phyloP scores from a whole-genome alignment of 192 early-diverging fungal species.

The Geosiphon pyriformis region DNA sequence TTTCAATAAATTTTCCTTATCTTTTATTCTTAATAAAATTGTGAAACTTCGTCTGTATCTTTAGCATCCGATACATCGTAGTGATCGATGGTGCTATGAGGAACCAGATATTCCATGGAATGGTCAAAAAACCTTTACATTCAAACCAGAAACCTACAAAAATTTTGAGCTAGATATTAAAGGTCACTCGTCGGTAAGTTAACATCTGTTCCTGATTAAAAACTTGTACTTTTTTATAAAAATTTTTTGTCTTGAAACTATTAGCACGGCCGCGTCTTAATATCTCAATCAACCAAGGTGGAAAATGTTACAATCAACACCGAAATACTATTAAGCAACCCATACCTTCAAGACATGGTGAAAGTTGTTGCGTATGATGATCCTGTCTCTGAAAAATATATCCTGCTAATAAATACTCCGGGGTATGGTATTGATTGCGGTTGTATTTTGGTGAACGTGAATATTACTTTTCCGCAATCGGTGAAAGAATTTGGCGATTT shows the following conservation, averaged over 20 bases:
- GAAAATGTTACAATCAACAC: not conserved
- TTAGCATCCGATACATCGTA: not conserved
- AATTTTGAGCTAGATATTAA: not conserved
- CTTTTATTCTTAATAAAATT: not conserved
- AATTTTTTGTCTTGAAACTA: not conserved
- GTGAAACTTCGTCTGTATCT: not conserved
- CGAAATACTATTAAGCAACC: not conserved
- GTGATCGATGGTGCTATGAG: not conserved
- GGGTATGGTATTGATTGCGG: too few species aligned
- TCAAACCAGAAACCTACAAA: not conserved
- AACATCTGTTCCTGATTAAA: too few species aligned
- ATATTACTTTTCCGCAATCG: not conserved
- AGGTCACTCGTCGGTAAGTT: not conserved
- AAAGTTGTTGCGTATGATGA: not conserved
- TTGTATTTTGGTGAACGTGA: not conserved
- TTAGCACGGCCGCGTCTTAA: not conserved
- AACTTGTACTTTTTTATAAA: not conserved
- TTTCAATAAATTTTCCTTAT: not conserved
- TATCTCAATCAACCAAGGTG: not conserved
- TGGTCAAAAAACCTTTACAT: not conserved
- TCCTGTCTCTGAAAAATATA: not conserved
- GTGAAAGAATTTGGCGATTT: not conserved
- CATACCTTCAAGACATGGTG: not conserved
- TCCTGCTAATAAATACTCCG: not conserved
- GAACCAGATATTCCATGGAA: constrained; percentile 4